phyloP scores from a whole-genome alignment of 306 rosid species.

The Astragalus membranaceus region DNA sequence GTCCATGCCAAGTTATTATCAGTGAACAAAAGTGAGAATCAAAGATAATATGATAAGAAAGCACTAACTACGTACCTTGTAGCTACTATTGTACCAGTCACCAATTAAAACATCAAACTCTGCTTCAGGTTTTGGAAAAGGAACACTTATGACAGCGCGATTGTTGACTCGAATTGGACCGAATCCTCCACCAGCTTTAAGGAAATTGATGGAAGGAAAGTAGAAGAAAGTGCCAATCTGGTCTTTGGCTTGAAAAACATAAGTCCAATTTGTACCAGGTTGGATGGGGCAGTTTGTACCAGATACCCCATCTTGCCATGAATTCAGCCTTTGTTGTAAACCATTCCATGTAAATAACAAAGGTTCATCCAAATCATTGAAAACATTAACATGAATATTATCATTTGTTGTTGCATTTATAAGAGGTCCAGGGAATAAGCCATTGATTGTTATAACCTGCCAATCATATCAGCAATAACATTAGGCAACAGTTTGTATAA shows the following conservation, averaged over 20 bases:
- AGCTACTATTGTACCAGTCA: constrained; percentile 61
- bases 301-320: constrained; percentile 97
- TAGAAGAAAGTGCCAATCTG: constrained; percentile 86
- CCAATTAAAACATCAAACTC: constrained; percentile 78
- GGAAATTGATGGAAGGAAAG: constrained; percentile 77
- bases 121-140: constrained; percentile 69
- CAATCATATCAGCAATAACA: neutral
- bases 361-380: constrained; percentile 62
- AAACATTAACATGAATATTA: constrained; percentile 49
- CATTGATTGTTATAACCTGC: constrained; percentile 76
- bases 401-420: constrained; percentile 72
- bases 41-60: neutral
- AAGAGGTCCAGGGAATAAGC: constrained; percentile 79
- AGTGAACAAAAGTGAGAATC: neutral
- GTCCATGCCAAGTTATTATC: neutral
- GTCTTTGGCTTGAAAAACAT: constrained; percentile 61
- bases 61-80: constrained; percentile 64
- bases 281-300: constrained; percentile 80
- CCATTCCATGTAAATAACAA: constrained; percentile 90
- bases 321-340: constrained; percentile 71
- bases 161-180: constrained; percentile 68
- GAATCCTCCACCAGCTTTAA: constrained; percentile 74
- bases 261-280: constrained; percentile 64
- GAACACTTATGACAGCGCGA: constrained; percentile 45
- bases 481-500: neutral